Conservation (phyloP, 441 rosid species). For the Dalechampia spathulata region DNA sequence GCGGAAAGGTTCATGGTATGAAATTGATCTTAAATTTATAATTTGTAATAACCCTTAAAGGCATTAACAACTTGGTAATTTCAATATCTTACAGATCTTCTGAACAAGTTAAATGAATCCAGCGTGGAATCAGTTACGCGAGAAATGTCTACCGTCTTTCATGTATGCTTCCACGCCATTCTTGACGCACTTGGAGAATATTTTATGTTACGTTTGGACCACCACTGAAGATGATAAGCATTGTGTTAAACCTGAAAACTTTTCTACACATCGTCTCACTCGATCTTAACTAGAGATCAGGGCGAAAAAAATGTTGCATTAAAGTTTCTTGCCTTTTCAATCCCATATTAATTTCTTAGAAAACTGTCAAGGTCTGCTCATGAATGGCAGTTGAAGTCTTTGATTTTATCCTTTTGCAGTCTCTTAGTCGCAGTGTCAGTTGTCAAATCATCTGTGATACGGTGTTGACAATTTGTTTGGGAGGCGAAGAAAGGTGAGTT, state of each 20-base stretch:
- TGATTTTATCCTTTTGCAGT: constrained; percentile 34
- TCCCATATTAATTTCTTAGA: too few species aligned
- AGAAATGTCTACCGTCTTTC: constrained; percentile 56
- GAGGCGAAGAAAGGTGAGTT: constrained; percentile 75
- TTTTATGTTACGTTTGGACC: too few species aligned
- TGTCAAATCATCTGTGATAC: constrained; percentile 64
- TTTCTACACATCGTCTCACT: neutral
- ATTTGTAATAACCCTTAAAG: constrained; percentile 3
- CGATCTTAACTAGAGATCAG: too few species aligned
- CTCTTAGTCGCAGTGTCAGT: constrained; percentile 50
- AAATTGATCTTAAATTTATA: constrained; percentile 4
- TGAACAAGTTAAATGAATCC: constrained; percentile 76
- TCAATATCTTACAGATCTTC: constrained; percentile 53
- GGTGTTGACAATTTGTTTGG: constrained; percentile 66
- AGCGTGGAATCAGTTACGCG: constrained; percentile 79
- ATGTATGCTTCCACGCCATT: constrained; percentile 41
- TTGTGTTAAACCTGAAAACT: neutral
- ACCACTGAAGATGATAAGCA: too few species aligned
- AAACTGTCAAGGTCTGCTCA: too few species aligned
- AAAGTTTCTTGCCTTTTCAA: too few species aligned
- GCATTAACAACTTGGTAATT: constrained; percentile 7
- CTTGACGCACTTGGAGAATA: neutral
- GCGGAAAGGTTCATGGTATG: constrained; percentile 68
- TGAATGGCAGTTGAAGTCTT: constrained; percentile 9
- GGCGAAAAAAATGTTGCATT: too few species aligned